Evolutionary conservation across 352 stramenopile genomes (phyloP), one percentile per base, ranked within the genome.

Genomic region (Phytophthora cryptogea): DNA sequence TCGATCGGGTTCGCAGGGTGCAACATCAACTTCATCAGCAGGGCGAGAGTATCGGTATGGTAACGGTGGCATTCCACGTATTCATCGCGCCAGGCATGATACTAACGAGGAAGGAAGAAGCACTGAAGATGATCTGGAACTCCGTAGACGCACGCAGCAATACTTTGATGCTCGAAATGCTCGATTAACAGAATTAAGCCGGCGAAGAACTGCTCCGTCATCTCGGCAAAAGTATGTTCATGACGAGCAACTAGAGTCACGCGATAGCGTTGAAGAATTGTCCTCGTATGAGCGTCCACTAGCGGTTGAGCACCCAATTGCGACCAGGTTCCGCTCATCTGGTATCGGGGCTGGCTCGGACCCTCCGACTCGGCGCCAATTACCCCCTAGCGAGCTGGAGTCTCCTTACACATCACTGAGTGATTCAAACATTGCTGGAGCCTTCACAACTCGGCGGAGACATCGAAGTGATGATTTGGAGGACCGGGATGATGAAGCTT

Each of bases 401-500:
- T 57, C 62, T 17, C 52, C 62, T 7, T 69, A 62, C 35, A 61
- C 42, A 10, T 68, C 49, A 10, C 17, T 68, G 17, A 72, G 48
- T 41, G 62, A 75, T 33, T 68, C 64, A 1, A 37, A 69, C 9
- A 10, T 60, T 23, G 43, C 35, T 46, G 52, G 46, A 44, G 49
- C 49, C 11, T 68, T 61, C n/a, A 60, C 53, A 26, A 55, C 53
- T 44, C 63, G 48, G 5, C 42, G 35, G 8, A 45, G 47, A 51
- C 50, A 76, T 31, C 58, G 35, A 9, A 72, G 60, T 31, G 53
- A 72, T 13, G 68, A 72, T 14, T 30, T 67, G 28, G 52, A 52
- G 11, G 36, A 60, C 8, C 51, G n/a, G 1, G 54, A 76, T 5
- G 56, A 84, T 14, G 70, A 89, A 39, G 83, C 83, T 35, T 79